Conservation (phyloP, 768 basidiomycete genomes). For the Hericium alpestre region DNA sequence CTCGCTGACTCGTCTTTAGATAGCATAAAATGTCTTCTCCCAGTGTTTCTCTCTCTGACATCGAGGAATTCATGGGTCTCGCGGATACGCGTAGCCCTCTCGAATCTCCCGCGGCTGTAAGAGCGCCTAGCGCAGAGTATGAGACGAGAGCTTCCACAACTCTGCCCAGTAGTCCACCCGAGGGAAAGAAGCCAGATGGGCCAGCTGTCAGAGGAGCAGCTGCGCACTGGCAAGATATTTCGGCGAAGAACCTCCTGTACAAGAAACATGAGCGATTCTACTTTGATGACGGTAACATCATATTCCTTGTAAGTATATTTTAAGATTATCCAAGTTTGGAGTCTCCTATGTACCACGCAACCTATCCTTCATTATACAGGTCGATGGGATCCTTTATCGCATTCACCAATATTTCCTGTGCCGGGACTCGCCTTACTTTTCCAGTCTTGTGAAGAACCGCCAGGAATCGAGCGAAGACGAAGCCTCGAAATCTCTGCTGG, state of each 20-base stretch:
- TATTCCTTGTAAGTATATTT: constrained; percentile 8
- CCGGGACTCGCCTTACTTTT: constrained; percentile 11
- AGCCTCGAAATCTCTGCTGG: neutral
- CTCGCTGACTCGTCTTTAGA: too few relatives aligned
- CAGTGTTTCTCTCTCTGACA: neutral
- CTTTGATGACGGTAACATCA: constrained; percentile 10
- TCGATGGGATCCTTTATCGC: constrained; percentile 6
- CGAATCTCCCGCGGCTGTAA: too few relatives aligned
- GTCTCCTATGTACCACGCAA: constrained; percentile 1
- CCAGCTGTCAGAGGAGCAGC: neutral
- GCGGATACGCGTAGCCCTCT: neutral
- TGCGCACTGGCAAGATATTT: neutral
- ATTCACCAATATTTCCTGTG: constrained; percentile 11
- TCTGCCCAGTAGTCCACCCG: too few relatives aligned
- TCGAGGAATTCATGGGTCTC: neutral
- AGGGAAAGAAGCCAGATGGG: too few relatives aligned
- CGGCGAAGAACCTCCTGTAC: neutral
- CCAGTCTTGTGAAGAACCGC: neutral
- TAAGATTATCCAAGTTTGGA: neutral
- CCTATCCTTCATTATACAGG: neutral
- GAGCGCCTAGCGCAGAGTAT: too few relatives aligned
- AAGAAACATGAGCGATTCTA: constrained; percentile 2
- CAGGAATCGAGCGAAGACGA: neutral
- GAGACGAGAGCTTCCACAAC: too few relatives aligned
- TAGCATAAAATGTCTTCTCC: neutral